phyloP scores from a whole-genome alignment of 345 rosid species.

The Leavenworthia alabamica region DNA sequence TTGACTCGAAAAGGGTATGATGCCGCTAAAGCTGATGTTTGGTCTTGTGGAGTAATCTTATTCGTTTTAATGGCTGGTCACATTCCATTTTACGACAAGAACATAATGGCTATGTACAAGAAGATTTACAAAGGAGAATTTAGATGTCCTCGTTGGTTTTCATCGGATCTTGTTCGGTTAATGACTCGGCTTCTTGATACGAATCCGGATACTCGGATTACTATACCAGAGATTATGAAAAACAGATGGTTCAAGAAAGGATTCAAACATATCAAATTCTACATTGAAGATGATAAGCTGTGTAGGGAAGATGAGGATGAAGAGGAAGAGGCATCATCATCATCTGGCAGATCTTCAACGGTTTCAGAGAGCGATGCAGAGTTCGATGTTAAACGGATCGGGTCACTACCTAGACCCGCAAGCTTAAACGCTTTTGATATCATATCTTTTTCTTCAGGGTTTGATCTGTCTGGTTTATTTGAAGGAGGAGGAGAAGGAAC shows the following conservation, averaged over 20 bases:
- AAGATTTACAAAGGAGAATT: conserved; percentile 71
- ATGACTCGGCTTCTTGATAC: conserved; percentile 59
- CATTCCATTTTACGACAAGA: conserved; percentile 77
- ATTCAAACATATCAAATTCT: conserved; percentile 55
- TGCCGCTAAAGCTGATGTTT: conserved; percentile 76
- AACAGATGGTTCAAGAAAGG: conserved; percentile 72
- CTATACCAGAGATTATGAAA: conserved; percentile 65
- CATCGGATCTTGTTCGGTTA: conserved; percentile 52
- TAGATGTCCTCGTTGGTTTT: conserved; percentile 70
- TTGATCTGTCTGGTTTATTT: conserved; percentile 60
- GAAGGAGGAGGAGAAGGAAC: conserved; percentile 63
- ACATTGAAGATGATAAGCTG: conserved; percentile 46
- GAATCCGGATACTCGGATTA: conserved; percentile 65
- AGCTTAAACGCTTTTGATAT: conserved; percentile 69
- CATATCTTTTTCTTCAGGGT: conserved; percentile 70
- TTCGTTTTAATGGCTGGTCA: too few species aligned
- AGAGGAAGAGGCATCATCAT: conserved; percentile 35
- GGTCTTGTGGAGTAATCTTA: conserved; percentile 97
- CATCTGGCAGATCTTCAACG: conserved; percentile 36
- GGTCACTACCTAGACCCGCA: conserved; percentile 47
- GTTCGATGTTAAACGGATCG: conserved; percentile 17
- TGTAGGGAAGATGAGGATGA: conserved; percentile 36
- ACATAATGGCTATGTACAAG: conserved; percentile 68
- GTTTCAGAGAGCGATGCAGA: conserved; percentile 52
- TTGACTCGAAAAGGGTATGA: conserved; percentile 64